Conservation (phyloP, 495 filamentous ascomycete genomes). For the Aspergillus sparsus region DNA sequence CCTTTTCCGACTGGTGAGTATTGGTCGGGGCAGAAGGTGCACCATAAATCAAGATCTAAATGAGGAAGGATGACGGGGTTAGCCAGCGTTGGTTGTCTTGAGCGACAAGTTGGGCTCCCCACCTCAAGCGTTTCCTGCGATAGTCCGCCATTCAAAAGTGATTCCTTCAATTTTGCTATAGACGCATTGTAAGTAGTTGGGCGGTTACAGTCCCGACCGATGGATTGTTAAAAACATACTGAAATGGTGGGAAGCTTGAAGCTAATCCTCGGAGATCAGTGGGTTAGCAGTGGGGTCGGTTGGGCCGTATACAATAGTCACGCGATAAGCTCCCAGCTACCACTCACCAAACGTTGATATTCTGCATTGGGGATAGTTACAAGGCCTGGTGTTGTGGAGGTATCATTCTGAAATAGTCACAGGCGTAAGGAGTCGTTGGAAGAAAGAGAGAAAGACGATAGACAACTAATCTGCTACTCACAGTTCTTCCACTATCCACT, state of each 20-base stretch:
- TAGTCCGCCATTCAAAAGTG: slow-evolving; percentile 64
- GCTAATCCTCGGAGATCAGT: slow-evolving; percentile 32
- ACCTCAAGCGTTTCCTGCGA: slow-evolving; percentile 62
- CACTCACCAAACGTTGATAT: slow-evolving; percentile 56
- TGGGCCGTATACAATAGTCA: neutral
- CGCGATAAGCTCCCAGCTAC: neutral
- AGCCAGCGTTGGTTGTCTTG: slow-evolving; percentile 22
- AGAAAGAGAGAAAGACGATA: neutral
- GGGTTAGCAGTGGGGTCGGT: slow-evolving; percentile 15
- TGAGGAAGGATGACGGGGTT: slow-evolving; percentile 10
- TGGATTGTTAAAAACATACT: slow-evolving; percentile 28
- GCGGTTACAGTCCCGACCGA: neutral
- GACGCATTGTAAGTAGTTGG: slow-evolving; percentile 9
- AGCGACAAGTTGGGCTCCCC: slow-evolving; percentile 27
- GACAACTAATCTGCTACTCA: slow-evolving; percentile 7
- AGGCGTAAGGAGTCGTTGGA: slow-evolving; percentile 1
- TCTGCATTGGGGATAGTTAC: slow-evolving; percentile 56
- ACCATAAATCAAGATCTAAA: slow-evolving; percentile 56
- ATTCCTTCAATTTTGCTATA: slow-evolving; percentile 62
- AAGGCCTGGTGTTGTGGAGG: slow-evolving; percentile 33
- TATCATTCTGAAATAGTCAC: neutral
- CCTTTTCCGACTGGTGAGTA: slow-evolving; percentile 22
- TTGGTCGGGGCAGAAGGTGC: slow-evolving; percentile 25
- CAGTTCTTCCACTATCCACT: slow-evolving; percentile 13
- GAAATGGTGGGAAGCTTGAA: slow-evolving; percentile 46